Conservation (phyloP, 2,329 filamentous ascomycete genomes). For the Colletotrichum incanum region DNA sequence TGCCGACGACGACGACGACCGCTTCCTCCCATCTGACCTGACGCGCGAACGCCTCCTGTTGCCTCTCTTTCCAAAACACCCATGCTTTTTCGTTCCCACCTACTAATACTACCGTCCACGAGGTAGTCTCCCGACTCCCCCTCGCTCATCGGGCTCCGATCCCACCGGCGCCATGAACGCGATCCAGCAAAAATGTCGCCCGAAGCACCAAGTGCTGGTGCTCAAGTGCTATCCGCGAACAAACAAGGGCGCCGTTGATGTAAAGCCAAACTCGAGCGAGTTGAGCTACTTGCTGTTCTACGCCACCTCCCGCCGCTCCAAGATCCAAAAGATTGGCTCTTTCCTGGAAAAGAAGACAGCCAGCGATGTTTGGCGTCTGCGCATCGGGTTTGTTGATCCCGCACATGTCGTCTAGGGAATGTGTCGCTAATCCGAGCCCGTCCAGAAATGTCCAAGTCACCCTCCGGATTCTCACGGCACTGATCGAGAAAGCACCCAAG, state of each 20-base stretch:
- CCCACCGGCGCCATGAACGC: conserved; percentile 69
- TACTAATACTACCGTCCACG: conserved; percentile 29
- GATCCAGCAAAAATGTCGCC: conserved; percentile 80
- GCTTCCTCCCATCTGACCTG: conserved; percentile 4
- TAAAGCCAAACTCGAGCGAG: conserved; percentile 97
- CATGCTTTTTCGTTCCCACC: conserved; percentile 38
- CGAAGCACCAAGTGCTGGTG: conserved; percentile 96
- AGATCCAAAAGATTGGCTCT: conserved; percentile 94
- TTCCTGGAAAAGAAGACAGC: conserved; percentile 96
- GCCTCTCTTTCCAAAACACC: conserved; percentile 26
- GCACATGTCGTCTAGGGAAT: conserved; percentile 3
- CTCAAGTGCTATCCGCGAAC: conserved; percentile 97
- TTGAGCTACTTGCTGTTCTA: conserved; percentile 98
- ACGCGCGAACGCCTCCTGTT: conserved; percentile 28
- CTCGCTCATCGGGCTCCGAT: conserved; percentile 35
- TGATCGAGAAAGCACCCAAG: conserved; percentile 93
- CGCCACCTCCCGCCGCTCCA: conserved; percentile 92
- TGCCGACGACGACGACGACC: conserved; percentile 29
- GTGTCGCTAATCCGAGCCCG: conserved; percentile 9
- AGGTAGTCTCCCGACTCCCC: conserved; percentile 29
- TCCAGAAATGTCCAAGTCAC: conserved; percentile 92
- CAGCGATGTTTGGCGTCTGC: conserved; percentile 89
- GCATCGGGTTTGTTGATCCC: conserved; percentile 79
- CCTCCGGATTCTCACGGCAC: conserved; percentile 89
- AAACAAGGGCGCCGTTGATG: conserved; percentile 91